These are phyloP conservation scores for Periconia sp. DNA, from an alignment of 2,329 filamentous ascomycete species.

Conservation along the genomic window DNA sequence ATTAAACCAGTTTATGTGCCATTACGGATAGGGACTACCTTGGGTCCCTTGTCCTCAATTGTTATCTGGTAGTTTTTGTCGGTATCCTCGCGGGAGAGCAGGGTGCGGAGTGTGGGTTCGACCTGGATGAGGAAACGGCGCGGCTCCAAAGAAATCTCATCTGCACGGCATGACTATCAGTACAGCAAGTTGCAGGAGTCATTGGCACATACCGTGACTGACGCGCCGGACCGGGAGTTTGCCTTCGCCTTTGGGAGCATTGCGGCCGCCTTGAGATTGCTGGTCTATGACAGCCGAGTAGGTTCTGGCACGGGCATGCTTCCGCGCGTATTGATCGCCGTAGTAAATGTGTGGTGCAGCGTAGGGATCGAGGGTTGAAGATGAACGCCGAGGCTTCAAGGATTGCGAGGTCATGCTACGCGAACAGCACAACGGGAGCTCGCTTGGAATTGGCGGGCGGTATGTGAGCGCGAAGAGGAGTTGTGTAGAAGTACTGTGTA, in stretches of 20 bases:
- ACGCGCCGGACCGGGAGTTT: constrained; percentile 40
- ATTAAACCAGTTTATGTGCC: constrained; percentile 27
- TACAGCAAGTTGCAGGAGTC: neutral
- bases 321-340: constrained; percentile 56
- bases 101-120: constrained; percentile 77
- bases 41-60: constrained; percentile 92
- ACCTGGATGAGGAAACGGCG: constrained; percentile 88
- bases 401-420: constrained; percentile 52
- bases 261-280: constrained; percentile 28
- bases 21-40: constrained; percentile 60
- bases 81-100: constrained; percentile 87
- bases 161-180: constrained; percentile 53
- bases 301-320: constrained; percentile 58
- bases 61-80: constrained; percentile 97
- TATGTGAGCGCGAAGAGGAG: constrained; percentile 19
- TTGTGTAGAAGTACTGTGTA: constrained; percentile 6
- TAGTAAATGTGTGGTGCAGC: constrained; percentile 66
- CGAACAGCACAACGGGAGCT: constrained; percentile 22
- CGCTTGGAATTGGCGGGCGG: constrained; percentile 10
- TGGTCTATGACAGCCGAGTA: constrained; percentile 59
- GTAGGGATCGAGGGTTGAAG: constrained; percentile 60
- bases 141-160: constrained; percentile 72
- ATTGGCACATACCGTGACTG: constrained; percentile 42
- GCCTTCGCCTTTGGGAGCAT: constrained; percentile 32
- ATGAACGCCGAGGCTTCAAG: constrained; percentile 44